phyloP scores from a whole-genome alignment of 2,329 filamentous ascomycete genomes.

The Cordyceps javanica region DNA sequence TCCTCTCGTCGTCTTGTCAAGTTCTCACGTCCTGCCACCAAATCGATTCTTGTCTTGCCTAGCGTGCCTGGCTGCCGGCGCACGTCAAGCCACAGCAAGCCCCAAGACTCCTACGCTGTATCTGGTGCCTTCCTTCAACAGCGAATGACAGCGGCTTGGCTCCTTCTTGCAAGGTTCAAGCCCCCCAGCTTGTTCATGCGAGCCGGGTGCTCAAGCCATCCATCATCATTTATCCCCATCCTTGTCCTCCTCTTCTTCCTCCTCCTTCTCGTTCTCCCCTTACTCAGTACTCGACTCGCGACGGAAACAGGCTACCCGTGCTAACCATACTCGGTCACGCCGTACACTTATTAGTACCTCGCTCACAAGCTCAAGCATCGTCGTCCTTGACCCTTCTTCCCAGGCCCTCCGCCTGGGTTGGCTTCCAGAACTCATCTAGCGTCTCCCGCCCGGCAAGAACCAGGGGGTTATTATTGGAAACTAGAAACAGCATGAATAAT shows the following conservation, averaged over 20 bases:
- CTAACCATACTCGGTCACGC: background rate
- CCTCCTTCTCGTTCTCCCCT: too few relatives aligned
- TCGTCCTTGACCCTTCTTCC: background rate
- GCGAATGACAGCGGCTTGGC: background rate
- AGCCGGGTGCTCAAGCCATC: conserved; percentile 6
- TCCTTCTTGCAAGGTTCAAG: conserved; percentile 1
- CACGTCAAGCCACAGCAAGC: background rate
- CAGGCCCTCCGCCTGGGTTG: background rate
- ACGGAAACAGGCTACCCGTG: background rate
- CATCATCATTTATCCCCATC: background rate
- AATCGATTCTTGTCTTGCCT: background rate
- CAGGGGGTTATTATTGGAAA: conserved; percentile 1
- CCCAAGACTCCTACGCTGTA: background rate
- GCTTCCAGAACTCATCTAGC: background rate
- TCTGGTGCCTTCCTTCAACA: conserved; percentile 6
- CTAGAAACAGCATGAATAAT: conserved; percentile 8
- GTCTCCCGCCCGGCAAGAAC: background rate
- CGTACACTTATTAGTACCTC: too few relatives aligned
- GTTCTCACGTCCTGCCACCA: background rate
- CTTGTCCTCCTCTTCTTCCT: too few relatives aligned
- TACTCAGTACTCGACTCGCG: conserved; percentile 7
- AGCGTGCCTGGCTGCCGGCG: background rate
- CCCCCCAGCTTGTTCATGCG: conserved; percentile 10
- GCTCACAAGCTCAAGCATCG: background rate
- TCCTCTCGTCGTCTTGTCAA: background rate